Conservation (phyloP, 495 filamentous ascomycete genomes). For the Durotheca rogersii region DNA sequence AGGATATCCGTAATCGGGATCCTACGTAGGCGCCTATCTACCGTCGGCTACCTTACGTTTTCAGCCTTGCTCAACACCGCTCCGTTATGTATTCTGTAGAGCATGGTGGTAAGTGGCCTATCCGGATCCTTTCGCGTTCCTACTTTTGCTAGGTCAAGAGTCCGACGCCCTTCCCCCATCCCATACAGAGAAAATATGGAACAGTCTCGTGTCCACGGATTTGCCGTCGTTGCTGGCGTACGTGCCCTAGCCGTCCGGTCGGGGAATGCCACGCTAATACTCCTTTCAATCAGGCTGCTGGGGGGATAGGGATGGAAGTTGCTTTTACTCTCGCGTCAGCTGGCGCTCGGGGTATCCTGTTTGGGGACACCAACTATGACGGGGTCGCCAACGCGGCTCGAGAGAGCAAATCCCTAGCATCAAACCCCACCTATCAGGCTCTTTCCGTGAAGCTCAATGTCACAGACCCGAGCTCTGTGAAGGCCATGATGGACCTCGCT, state of each 20-base stretch:
- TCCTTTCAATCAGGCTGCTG: slow-evolving; percentile 7
- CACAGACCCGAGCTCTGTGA: slow-evolving; percentile 35
- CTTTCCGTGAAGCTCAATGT: slow-evolving; percentile 38
- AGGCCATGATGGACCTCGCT: slow-evolving; percentile 27
- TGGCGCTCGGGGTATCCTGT: slow-evolving; percentile 32
- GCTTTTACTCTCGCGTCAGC: slow-evolving; percentile 38
- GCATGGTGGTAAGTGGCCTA: no score
- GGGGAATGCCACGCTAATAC: not conserved
- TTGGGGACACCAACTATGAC: slow-evolving; percentile 40
- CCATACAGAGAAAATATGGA: no score
- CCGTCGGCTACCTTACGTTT: no score
- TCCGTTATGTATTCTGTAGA: no score
- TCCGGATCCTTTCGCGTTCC: no score
- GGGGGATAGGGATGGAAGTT: slow-evolving; percentile 38
- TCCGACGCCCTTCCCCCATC: no score
- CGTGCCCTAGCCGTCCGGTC: not conserved
- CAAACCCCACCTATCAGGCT: slow-evolving; percentile 20
- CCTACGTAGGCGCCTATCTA: not conserved
- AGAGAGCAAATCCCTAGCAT: slow-evolving; percentile 30
- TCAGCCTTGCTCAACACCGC: no score
- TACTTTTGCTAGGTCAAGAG: no score
- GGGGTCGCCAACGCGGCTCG: slow-evolving; percentile 26
- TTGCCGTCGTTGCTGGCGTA: slow-evolving; percentile 2
- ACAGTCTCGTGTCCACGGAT: no score
- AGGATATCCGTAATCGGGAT: not conserved